Base-by-base conservation (phyloP, 2,329 filamentous ascomycete species). In the Trichoderma sp. region DNA sequence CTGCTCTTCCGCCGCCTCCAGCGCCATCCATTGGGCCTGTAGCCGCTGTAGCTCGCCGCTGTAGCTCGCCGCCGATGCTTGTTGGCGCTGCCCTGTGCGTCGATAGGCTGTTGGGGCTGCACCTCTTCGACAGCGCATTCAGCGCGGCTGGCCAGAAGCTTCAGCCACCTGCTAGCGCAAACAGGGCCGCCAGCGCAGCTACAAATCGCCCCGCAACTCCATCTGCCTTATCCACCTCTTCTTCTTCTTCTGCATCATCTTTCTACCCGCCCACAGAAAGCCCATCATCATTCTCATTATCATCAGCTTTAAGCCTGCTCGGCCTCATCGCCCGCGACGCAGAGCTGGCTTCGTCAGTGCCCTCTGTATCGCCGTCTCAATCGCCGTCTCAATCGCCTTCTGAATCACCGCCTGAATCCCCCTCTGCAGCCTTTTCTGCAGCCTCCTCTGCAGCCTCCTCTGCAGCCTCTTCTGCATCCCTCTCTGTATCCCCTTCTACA, bases 51-150 rank as follows among this genome's bases (percentile, higher is more conserved):
- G 54, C 27, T 5, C 22, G n/a, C 48, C 13, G 15, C 39, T 12
- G 22, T 19, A 32, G 9, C 29, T 27, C 19, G 34, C 17, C 17
- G 6, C 7, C 34, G 54, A 67, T 67, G 64, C 64, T 58, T 17
- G 32, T 67, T 5, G 64, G 64, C 27, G 39, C 53, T 29, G 19
- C 64, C n/a, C 48, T 67, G 5, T 67, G 54, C 10, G 50, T 67
- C 42, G 64, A 67, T 29, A 58, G 54, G 54, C 39, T 67, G 64
- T 32, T 67, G 32, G 64, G 64, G 42, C 45, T 67, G 42, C 64
- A 59, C 53, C 64, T 67, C 17, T 67, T 67, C 50, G 54, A 59
- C 64, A 67, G 64, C 34, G 54, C 27, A n/a, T n/a, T 56, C 37
- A 17, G 52, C 42, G 37, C 48, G 54, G 39, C 64, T 48, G 45